These are phyloP conservation scores for Ligustrum vulgare DNA, from an alignment of 257 asterid genomes.

Conservation along the genomic window DNA sequence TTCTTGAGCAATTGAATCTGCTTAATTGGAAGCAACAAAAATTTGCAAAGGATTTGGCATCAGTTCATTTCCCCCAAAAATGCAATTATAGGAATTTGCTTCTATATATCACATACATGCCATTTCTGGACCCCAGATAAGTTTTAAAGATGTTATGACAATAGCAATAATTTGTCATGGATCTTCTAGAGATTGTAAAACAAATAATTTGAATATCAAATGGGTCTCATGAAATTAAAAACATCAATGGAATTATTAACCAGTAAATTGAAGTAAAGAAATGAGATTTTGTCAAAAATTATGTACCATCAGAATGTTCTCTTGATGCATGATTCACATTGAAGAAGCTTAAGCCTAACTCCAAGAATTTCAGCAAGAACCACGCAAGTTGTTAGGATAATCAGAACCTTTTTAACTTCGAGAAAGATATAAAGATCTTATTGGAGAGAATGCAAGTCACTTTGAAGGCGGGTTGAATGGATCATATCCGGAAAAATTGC, in stretches of 20 bases:
- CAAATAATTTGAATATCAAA: not conserved
- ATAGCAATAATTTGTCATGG: not conserved
- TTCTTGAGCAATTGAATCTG: constrained; percentile 42
- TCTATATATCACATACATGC: not conserved
- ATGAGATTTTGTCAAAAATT: not conserved
- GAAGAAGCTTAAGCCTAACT: not conserved
- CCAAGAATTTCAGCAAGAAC: constrained; percentile 4
- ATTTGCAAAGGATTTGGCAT: constrained; percentile 15
- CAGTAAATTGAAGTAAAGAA: not conserved
- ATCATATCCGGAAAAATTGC: too few species aligned
- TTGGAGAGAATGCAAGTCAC: not conserved
- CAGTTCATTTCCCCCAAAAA: not conserved
- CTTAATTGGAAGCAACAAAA: constrained; percentile 20
- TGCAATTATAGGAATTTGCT: not conserved
- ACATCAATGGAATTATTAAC: not conserved
- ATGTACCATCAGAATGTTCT: not conserved
- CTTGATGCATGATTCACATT: not conserved
- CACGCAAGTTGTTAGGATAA: not conserved
- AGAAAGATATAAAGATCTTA: not conserved
- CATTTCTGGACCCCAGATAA: not conserved
- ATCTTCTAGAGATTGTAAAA: not conserved
- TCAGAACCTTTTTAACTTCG: not conserved
- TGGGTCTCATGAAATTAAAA: not conserved
- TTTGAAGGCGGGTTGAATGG: too few species aligned
- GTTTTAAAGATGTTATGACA: not conserved